Percentiles rank a stretch among this genome's conserved stretches.
Evolutionary conservation across 345 rosid genomes (phyloP).

Genomic region (Hibiscus tridactylites): DNA sequence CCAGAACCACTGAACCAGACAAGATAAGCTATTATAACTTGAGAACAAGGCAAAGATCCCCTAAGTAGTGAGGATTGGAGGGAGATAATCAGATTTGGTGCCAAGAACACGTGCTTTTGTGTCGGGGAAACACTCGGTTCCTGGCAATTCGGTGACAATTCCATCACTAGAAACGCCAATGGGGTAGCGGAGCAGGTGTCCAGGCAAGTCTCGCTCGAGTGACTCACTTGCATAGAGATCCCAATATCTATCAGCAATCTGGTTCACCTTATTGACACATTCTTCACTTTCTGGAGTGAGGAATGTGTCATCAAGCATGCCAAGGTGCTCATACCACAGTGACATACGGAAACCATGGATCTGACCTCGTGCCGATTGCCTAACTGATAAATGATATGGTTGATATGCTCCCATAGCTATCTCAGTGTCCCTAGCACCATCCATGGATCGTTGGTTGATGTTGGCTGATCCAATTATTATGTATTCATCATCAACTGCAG

Average conservation of each 20-base stretch:
- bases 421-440: conserved; percentile 96
- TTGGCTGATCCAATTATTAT: conserved; percentile 93
- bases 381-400: conserved; percentile 69
- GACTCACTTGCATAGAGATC: conserved; percentile 76
- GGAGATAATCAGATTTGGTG: conserved; percentile 74
- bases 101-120: conserved; percentile 93
- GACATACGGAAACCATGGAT: conserved; percentile 95
- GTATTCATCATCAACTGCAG: conserved; percentile 95
- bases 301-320: conserved; percentile 81
- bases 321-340: conserved; percentile 93
- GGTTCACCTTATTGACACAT: conserved; percentile 66
- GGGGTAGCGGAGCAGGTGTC: conserved; percentile 96
- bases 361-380: conserved; percentile 90
- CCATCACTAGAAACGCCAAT: conserved; percentile 58
- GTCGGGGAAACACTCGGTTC: conserved; percentile 71
- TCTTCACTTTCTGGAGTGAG: conserved; percentile 61
- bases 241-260: conserved; percentile 82
- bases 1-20: neutral
- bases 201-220: conserved; percentile 74
- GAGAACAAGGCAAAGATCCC: neutral
- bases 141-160: conserved; percentile 63
- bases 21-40: neutral
- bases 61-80: conserved; percentile 88
- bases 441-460: conserved; percentile 98
- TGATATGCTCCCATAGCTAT: conserved; percentile 98